Evolutionary conservation across 768 basidiomycete species (phyloP).

Genomic region (Flagelloscypha sp.): DNA sequence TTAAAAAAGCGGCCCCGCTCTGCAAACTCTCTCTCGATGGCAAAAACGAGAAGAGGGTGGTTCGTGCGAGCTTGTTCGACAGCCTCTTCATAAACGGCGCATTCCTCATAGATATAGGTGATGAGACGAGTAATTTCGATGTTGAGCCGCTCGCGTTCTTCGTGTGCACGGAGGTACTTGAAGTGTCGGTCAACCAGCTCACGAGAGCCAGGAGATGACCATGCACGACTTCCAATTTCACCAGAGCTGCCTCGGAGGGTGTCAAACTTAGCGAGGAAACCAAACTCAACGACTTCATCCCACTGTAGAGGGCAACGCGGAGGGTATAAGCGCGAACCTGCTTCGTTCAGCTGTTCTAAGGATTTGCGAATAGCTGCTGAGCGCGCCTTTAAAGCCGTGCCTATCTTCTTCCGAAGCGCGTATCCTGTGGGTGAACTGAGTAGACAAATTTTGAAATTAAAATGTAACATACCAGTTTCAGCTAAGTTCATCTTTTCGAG

Average conservation of each 20-base stretch:
- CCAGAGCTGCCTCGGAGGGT: conserved; percentile 9
- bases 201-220: conserved; percentile 11
- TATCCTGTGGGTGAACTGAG: conserved; percentile 16
- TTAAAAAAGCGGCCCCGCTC: too few species aligned
- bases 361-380: conserved; percentile 18
- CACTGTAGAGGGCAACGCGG: conserved; percentile 11
- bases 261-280: conserved; percentile 15
- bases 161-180: conserved; percentile 12
- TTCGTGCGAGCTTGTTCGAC: too few species aligned
- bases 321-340: conserved; percentile 12
- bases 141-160: conserved; percentile 15
- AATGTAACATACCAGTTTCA: conserved; percentile 8
- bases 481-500: conserved; percentile 8
- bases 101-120: conserved; percentile 13
- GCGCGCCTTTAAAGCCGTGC: conserved; percentile 13
- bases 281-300: conserved; percentile 15
- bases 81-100: too few species aligned
- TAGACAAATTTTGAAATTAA: not conserved
- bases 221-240: conserved; percentile 8
- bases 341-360: conserved; percentile 16
- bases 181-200: conserved; percentile 13
- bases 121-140: conserved; percentile 14
- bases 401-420: conserved; percentile 20
- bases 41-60: too few species aligned
- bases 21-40: too few species aligned